Conservation (phyloP, 164 flowering plant species). For the Liquidambar formosana region DNA sequence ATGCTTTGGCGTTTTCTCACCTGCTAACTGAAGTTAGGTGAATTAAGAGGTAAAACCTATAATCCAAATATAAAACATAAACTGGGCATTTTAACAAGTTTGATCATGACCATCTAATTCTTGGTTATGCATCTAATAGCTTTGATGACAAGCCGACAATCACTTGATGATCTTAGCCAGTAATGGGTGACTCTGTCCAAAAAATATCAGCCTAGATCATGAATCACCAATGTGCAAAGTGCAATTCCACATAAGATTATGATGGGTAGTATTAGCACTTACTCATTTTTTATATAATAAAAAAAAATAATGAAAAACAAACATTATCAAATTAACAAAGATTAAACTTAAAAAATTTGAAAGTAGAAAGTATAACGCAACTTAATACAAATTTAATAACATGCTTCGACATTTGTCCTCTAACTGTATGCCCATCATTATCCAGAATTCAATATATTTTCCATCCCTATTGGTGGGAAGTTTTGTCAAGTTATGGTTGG, state of each 20-base stretch:
- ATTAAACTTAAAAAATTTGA: too few species aligned
- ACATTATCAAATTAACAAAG: neutral
- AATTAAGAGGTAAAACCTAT: too few species aligned
- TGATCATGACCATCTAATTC: neutral
- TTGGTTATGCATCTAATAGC: neutral
- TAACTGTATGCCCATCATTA: too few species aligned
- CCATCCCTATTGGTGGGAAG: too few species aligned
- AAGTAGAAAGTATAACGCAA: neutral
- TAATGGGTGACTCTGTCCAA: too few species aligned
- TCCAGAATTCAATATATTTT: too few species aligned
- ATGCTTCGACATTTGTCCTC: neutral
- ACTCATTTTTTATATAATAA: too few species aligned
- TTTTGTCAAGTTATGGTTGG: too few species aligned
- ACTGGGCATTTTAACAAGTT: neutral
- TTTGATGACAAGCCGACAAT: neutral
- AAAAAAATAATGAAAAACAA: neutral
- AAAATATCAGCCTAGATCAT: neutral
- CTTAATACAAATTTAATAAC: neutral
- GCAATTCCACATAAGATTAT: neutral
- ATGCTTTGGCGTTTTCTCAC: neutral
- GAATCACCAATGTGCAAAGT: neutral
- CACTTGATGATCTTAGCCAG: too few species aligned
- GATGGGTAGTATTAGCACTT: neutral
- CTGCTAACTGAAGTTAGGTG: neutral
- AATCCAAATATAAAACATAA: too few species aligned